phyloP scores from a whole-genome alignment of 2,329 filamentous ascomycete genomes.

The Aspergillus jensenii region DNA sequence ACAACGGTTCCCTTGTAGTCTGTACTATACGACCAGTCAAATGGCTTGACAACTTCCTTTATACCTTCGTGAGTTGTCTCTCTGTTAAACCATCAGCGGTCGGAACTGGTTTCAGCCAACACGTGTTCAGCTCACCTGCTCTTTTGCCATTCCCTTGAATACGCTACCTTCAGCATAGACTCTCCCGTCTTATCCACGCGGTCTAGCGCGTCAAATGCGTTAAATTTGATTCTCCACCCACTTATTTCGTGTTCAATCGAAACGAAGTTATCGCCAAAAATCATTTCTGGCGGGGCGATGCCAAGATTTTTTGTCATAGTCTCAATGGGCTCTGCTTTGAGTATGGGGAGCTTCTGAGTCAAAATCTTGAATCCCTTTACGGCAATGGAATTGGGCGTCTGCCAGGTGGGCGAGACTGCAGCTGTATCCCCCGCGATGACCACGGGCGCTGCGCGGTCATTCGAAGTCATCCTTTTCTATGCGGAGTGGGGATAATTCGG shows the following conservation, averaged over 20 bases:
- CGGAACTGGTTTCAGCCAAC: background rate
- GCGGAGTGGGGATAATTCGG: background rate
- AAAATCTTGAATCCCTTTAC: slow-evolving; percentile 72
- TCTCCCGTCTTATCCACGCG: slow-evolving; percentile 89
- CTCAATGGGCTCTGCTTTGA: slow-evolving; percentile 88
- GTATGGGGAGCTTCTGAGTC: slow-evolving; percentile 89
- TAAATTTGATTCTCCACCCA: slow-evolving; percentile 80
- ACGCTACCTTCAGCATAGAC: slow-evolving; percentile 88
- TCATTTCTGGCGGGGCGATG: slow-evolving; percentile 96
- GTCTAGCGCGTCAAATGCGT: slow-evolving; percentile 83
- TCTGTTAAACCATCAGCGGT: slow-evolving; percentile 52
- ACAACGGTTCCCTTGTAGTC: slow-evolving; percentile 73
- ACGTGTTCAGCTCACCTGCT: slow-evolving; percentile 50
- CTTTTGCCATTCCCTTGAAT: slow-evolving; percentile 84
- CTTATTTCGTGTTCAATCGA: slow-evolving; percentile 69
- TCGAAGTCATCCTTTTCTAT: slow-evolving; percentile 16
- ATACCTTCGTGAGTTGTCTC: slow-evolving; percentile 81
- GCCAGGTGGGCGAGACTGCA: slow-evolving; percentile 51
- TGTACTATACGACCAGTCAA: slow-evolving; percentile 97
- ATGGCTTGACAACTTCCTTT: slow-evolving; percentile 90
- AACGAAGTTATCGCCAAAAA: slow-evolving; percentile 93
- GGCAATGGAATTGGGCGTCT: slow-evolving; percentile 55
- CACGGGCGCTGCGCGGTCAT: slow-evolving; percentile 2
- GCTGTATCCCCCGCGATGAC: slow-evolving; percentile 45
- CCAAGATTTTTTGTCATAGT: slow-evolving; percentile 74